Evolutionary conservation across 768 basidiomycete genomes (phyloP), one percentile per base, ranked within the genome.

Genomic region (Lentinula aciculospora): DNA sequence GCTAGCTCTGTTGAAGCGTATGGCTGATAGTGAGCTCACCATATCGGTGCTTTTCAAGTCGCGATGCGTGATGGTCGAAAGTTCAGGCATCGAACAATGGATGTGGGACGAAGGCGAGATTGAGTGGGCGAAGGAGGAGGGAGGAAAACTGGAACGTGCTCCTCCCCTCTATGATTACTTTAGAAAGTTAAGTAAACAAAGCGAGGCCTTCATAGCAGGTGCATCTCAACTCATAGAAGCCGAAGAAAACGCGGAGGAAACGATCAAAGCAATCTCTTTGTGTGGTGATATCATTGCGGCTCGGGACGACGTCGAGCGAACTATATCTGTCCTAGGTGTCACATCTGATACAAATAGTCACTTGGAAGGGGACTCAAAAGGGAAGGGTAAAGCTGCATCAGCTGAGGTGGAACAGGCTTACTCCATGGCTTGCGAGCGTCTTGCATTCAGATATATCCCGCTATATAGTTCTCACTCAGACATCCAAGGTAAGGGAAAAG

Each of bases 271-370:
- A 10, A 72, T 71, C 25, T 80, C 79, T 8, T 67, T 80, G 2
- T 82, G 79, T 62, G 78, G 77, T 6, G 81, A 80, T 63, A 77
- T 82, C 61, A 77, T 81, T 55, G 77, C 77, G 19, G 74, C 79
- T 7, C 67, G 72, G 54, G 78, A 77, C 50, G 76, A 78, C 62
- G 75, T 82, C 56, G 75, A 79, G 60, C 74, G 79, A 17, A 76
- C 76, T 8, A 76, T 83, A 66, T 57, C 64, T 7, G 60, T 76
- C 50, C 64, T 81, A 10, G 74, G 73, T 13, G 66, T 66, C 46
- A 61, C 64, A 4, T 23, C 29, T 44, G 3, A 25, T 42, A 5
- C 36, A 27, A 45, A 56, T 31, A 17, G 12, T 15, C 55, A 47
- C 34, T 53, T 51, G 61, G 46, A 58, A 19, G 58, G 34, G 46